These are phyloP conservation scores for Aspergillus sp. DNA, from an alignment of 2,329 filamentous ascomycete species.

Conservation along the genomic window DNA sequence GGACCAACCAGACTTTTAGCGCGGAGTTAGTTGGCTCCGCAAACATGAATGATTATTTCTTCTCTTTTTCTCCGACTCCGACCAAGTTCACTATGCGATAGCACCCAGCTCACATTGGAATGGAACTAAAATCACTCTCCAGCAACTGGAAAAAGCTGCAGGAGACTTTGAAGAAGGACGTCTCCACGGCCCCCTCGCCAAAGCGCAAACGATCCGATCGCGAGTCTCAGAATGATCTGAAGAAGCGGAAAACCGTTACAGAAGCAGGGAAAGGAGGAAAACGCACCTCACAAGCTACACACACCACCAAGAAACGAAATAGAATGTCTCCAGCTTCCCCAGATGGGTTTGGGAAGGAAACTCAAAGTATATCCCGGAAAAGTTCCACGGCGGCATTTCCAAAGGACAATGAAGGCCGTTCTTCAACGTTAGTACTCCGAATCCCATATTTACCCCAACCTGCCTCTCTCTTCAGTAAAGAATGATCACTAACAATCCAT, in stretches of 20 bases:
- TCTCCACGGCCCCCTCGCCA: slow-evolving; percentile 17
- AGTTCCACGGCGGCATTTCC: slow-evolving; percentile 55
- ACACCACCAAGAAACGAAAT: slow-evolving; percentile 26
- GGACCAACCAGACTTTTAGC: slow-evolving; percentile 17
- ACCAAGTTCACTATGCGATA: slow-evolving; percentile 23
- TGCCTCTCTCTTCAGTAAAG: neutral
- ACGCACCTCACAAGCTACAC: slow-evolving; percentile 20
- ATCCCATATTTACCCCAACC: slow-evolving; percentile 11
- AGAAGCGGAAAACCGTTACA: slow-evolving; percentile 31
- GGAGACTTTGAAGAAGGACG: slow-evolving; percentile 41
- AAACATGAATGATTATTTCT: slow-evolving; percentile 17
- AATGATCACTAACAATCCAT: slow-evolving; percentile 19
- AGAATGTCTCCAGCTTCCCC: slow-evolving; percentile 31
- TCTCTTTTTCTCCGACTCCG: slow-evolving; percentile 13
- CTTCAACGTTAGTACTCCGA: slow-evolving; percentile 37
- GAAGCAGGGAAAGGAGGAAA: slow-evolving; percentile 17
- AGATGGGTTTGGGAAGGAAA: slow-evolving; percentile 50
- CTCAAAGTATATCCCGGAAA: slow-evolving; percentile 60
- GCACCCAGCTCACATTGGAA: slow-evolving; percentile 24
- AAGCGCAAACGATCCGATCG: slow-evolving; percentile 37
- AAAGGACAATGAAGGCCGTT: slow-evolving; percentile 65
- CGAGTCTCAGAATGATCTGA: slow-evolving; percentile 32
- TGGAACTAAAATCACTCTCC: slow-evolving; percentile 47
- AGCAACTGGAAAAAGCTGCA: slow-evolving; percentile 54
- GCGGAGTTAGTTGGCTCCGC: slow-evolving; percentile 15